phyloP scores from a whole-genome alignment of 352 stramenopile genomes.

The Phytopythium montanum region DNA sequence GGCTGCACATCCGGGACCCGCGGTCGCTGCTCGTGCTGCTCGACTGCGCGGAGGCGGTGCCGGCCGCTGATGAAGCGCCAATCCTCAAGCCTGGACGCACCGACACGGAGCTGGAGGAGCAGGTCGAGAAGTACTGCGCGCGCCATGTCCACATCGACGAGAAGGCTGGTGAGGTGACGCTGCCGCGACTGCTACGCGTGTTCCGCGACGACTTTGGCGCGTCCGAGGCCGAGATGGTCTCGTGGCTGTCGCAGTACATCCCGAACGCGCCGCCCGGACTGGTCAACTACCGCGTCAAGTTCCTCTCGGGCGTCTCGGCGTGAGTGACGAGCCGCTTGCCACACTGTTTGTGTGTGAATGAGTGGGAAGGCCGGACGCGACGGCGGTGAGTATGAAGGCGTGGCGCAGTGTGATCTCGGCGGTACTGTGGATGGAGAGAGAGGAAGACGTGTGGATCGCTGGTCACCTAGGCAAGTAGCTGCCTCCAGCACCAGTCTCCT shows the following conservation, averaged over 20 bases:
- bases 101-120: conserved; percentile 82
- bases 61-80: conserved; percentile 52
- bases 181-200: conserved; percentile 76
- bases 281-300: conserved; percentile 76
- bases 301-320: conserved; percentile 64
- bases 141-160: conserved; percentile 62
- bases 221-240: conserved; percentile 82
- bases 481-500: neutral
- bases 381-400: neutral
- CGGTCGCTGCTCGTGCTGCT: conserved; percentile 80
- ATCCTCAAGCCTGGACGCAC: conserved; percentile 79
- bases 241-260: conserved; percentile 86
- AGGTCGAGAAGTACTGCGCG: conserved; percentile 75
- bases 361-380: neutral
- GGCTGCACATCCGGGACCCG: conserved; percentile 84
- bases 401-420: neutral
- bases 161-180: conserved; percentile 44
- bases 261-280: conserved; percentile 61
- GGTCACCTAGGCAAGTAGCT: neutral
- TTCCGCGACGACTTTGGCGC: conserved; percentile 86
- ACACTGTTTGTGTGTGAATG: too few species aligned
- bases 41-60: conserved; percentile 64
- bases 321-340: conserved; percentile 22
- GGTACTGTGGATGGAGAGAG: neutral
- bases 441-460: neutral